Percentiles rank a stretch among this genome's conserved stretches.
phyloP scores from a whole-genome alignment of 2,329 filamentous ascomycete species.

The Alternaria longipes region DNA sequence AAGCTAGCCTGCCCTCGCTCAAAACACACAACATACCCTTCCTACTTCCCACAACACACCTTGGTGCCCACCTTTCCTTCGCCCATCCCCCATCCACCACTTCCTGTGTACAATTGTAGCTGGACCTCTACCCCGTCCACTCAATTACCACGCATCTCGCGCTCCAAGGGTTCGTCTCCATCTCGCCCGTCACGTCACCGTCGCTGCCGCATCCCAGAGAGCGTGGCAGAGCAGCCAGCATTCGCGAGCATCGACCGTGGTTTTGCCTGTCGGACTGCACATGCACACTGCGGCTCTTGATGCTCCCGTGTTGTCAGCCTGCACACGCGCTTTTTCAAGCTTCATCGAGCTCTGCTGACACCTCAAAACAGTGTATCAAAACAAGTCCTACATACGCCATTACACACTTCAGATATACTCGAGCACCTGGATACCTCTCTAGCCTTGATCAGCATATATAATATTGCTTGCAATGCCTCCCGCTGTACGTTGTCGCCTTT shows the following conservation, averaged over 20 bases:
- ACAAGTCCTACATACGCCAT: slow-evolving; percentile 44
- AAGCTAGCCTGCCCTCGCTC: slow-evolving; percentile 36
- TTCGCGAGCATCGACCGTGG: slow-evolving; percentile 36
- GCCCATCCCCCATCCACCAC: slow-evolving; percentile 28
- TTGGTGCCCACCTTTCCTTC: slow-evolving; percentile 41
- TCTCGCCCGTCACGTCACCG: slow-evolving; percentile 44
- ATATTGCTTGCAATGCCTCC: slow-evolving; percentile 63
- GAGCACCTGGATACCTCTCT: slow-evolving; percentile 35
- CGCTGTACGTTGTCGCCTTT: slow-evolving; percentile 56
- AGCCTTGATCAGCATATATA: slow-evolving; percentile 49
- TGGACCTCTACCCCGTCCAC: slow-evolving; percentile 43
- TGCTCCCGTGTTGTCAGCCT: slow-evolving; percentile 38
- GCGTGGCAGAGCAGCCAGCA: slow-evolving; percentile 46
- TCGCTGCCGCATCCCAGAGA: slow-evolving; percentile 42
- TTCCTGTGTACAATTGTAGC: slow-evolving; percentile 42
- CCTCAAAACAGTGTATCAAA: slow-evolving; percentile 48
- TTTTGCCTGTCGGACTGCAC: slow-evolving; percentile 34
- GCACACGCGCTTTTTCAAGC: slow-evolving; percentile 25
- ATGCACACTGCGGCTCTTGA: slow-evolving; percentile 28
- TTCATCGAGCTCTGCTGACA: slow-evolving; percentile 38
- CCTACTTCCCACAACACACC: slow-evolving; percentile 48
- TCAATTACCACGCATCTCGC: slow-evolving; percentile 33
- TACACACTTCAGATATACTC: slow-evolving; percentile 36
- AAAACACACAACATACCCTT: slow-evolving; percentile 49
- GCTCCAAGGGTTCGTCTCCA: slow-evolving; percentile 42